Conservation (phyloP, 495 filamentous ascomycete genomes). For the Clavariopsis aquatica region DNA sequence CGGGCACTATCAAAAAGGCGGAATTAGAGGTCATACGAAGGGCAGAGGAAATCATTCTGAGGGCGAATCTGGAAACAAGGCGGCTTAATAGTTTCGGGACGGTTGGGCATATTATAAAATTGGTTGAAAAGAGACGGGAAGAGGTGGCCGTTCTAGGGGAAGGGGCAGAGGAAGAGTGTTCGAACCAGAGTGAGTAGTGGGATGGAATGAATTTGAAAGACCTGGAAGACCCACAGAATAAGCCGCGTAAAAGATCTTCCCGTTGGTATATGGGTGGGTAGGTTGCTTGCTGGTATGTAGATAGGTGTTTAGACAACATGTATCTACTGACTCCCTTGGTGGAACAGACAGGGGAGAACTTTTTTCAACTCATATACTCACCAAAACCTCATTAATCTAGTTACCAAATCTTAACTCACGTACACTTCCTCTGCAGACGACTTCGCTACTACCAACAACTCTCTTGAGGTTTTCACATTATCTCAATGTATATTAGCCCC, state of each 20-base stretch:
- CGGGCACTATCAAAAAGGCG: constrained; percentile 72
- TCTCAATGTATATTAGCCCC: too few species aligned
- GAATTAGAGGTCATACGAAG: constrained; percentile 1
- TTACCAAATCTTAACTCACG: too few species aligned
- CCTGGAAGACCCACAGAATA: too few species aligned
- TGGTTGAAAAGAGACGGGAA: constrained; percentile 45
- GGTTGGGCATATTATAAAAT: constrained; percentile 58
- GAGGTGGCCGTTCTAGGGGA: constrained; percentile 54
- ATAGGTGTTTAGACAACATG: not conserved
- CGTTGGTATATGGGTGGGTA: not conserved
- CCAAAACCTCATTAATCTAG: too few species aligned
- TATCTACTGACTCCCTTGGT: not conserved
- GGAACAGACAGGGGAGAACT: not conserved
- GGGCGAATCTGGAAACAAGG: constrained; percentile 11
- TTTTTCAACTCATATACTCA: too few species aligned
- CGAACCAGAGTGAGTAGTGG: constrained; percentile 11
- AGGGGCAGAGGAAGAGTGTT: constrained; percentile 51
- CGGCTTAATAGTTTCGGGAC: not conserved
- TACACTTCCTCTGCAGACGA: too few species aligned
- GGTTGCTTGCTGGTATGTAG: not conserved
- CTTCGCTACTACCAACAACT: too few species aligned
- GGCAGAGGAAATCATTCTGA: constrained; percentile 41
- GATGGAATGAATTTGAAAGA: too few species aligned
- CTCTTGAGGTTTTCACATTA: too few species aligned
- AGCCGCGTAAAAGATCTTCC: too few species aligned